Percentiles rank a stretch among this genome's conserved stretches.
Evolutionary conservation across 2,329 filamentous ascomycete genomes (phyloP).

Genomic region (Penicillium hordei): DNA sequence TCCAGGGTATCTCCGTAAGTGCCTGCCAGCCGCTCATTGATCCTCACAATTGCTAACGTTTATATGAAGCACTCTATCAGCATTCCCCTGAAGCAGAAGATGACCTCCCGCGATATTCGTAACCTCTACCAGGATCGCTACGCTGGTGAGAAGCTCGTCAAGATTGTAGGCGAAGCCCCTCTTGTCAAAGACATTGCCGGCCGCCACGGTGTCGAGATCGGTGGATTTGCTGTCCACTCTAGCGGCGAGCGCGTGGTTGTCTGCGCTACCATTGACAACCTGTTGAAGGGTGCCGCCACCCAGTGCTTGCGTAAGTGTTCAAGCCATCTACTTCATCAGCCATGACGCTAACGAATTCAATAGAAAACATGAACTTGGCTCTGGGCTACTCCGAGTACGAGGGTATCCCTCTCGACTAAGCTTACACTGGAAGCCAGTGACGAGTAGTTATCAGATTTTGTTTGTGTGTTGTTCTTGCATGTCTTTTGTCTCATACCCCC

Average conservation of each 20-base stretch:
- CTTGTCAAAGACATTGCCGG: conserved; percentile 80
- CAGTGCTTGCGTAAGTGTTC: conserved; percentile 78
- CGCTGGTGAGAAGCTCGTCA: conserved; percentile 91
- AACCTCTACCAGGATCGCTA: conserved; percentile 96
- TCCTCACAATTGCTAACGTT: conserved; percentile 17
- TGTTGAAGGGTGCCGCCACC: conserved; percentile 88
- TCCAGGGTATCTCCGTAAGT: conserved; percentile 79
- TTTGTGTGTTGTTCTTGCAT: conserved; percentile 12
- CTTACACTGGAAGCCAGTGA: conserved; percentile 10
- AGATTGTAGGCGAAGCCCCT: conserved; percentile 84
- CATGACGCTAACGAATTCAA: conserved; percentile 11
- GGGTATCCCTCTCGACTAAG: conserved; percentile 67
- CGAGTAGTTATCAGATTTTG: conserved; percentile 6
- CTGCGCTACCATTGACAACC: conserved; percentile 89
- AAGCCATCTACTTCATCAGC: neutral
- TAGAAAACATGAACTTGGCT: conserved; percentile 93
- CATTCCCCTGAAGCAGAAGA: conserved; percentile 79
- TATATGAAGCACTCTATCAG: conserved; percentile 72
- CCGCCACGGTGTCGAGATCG: conserved; percentile 89
- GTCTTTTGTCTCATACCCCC: conserved; percentile 31
- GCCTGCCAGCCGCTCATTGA: neutral
- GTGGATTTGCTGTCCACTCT: conserved; percentile 89
- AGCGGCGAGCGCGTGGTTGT: conserved; percentile 90
- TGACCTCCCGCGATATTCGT: conserved; percentile 88
- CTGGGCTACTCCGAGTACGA: conserved; percentile 86